Evolutionary conservation across 768 basidiomycete genomes (phyloP), one percentile per base, ranked within the genome.

Genomic region (Boletus sp.): DNA sequence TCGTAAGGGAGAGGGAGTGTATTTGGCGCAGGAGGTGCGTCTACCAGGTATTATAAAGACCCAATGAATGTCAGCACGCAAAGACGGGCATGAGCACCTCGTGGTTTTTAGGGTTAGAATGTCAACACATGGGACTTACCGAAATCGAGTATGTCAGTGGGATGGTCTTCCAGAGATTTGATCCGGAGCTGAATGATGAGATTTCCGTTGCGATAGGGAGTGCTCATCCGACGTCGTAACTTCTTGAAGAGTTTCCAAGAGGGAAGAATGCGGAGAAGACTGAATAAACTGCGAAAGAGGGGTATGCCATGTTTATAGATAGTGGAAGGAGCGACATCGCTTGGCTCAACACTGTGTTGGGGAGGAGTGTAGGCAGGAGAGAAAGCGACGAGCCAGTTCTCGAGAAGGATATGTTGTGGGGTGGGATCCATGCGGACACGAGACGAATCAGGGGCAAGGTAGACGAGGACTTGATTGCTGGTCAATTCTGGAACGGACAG

Each of bases 241-340:
- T 82, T 82, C 64, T 80, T 84, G 69, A 79, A 79, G 47, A 87
- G 78, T 67, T 81, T 85, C 88, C 89, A 93, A 0, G 86, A 76
- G 17, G 90, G 90, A 4, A 91, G 77, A 25, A 90, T 77, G 50
- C 88, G 79, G 43, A 92, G 76, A 40, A 92, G 70, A 49, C 83
- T 85, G 57, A 65, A 75, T 75, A 93, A 7, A 64, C 87, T 88
- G 47, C 90, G 80, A 74, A 92, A 93, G 19, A 91, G 78, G 32
- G 87, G 80, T 63, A 93, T 92, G 34, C 86, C 83, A 61, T 91
- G 85, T 70, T 93, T 93, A 79, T 93, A 93, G 50, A 90, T 85
- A 13, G 85, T 87, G 0, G 90, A 79, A 34, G 86, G 82, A 14
- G 84, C 81, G 37, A 87, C 76, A 54, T 87, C 85, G 46, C 70